Base-by-base conservation (phyloP, 1,284 basidiomycete species). In the Tremellales sp. region DNA sequence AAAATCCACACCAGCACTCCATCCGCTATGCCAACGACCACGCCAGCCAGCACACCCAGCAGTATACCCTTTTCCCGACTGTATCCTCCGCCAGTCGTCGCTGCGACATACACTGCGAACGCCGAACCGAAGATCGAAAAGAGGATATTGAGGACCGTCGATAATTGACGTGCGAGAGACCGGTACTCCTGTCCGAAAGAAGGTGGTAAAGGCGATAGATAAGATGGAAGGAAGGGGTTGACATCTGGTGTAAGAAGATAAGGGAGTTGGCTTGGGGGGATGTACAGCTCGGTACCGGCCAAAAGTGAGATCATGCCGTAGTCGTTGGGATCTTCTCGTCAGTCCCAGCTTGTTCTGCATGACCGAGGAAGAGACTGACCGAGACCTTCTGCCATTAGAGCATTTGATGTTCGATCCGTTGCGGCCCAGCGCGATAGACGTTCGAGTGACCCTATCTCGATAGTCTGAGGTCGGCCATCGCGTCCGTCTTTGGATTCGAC, bases 111-210 rank as follows among this genome's bases (percentile, higher is more conserved):
- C 11, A 67, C 67, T 2, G 66, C 70, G 7, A 52, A 57, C 8
- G 60, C 64, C 10, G 59, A 57, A 0, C 70, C 70, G 41, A 66
- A 52, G 5, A 70, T 62, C 3, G 65, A 67, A 54, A 72, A 72
- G 25, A 70, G 53, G 24, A 72, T 60, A 46, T 72, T 72, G 49
- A 70, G 47, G 1, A 56, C 45, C 3, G 64, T 72, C 3, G 67
- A 54, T 5, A 72, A 50, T 31, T 61, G 54, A 12, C 56, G 55
- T 10, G 52, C 48, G n/a, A 67, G 42, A 7, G 44, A 22, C 26
- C 65, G 57, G 45, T 65, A 67, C 48, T 70, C 70, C 12, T 24
- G 23, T 2, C 60, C 64, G n/a, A 67, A 39, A 3, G 62, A 56
- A 0, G 63, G 58, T 2, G 60, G 56, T 6, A 22, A 12, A 1